Evolutionary conservation across 306 rosid species (phyloP), one percentile per base, ranked within the genome.

Genomic region (Pyrus communis): DNA sequence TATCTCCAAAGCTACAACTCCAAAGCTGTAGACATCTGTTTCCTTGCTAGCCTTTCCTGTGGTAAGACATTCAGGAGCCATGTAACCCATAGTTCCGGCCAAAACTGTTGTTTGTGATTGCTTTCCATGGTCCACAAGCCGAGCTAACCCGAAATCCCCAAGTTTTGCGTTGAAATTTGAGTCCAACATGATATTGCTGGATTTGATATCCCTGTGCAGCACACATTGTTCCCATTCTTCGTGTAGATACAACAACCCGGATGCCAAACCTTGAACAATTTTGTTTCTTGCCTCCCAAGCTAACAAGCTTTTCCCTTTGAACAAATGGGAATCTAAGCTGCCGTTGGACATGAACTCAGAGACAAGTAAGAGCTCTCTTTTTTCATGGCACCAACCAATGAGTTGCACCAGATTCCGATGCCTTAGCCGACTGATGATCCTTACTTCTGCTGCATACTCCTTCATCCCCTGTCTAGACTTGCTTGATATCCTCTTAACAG

Each of bases 71-170:
- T 84, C 85, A 0, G 86, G 83, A 4, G 85, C 85, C 7, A 87
- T 38, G 75, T 84, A 82, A n/a, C 90, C 90, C 55, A 38, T 23
- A 0, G 82, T 87, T 17, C 82, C 87, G 1, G 61, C 86, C 9
- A 52, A 1, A 18, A 3, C 11, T 1, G 82, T 77, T 5, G 73
- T 67, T 18, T 79, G 62, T 52, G 81, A 71, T n/a, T 68, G 60
- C 11, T 77, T 70, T 67, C 66, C 76, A 30, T 79, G 82, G 25
- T 82, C 86, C 6, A 69, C 84, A 19, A 82, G 10, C 57, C 71
- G 66, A 4, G 88, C 86, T 7, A 76, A 27, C 17, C 88, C 82
- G 23, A 85, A 85, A 64, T 77, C 81, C 18, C 86, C 85, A 4
- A 86, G 85, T 57, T 77, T 85, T 0, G 81, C 75, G 33, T 30